phyloP scores from a whole-genome alignment of 192 early-diverging fungal species.

The Linnemannia schmuckeri region DNA sequence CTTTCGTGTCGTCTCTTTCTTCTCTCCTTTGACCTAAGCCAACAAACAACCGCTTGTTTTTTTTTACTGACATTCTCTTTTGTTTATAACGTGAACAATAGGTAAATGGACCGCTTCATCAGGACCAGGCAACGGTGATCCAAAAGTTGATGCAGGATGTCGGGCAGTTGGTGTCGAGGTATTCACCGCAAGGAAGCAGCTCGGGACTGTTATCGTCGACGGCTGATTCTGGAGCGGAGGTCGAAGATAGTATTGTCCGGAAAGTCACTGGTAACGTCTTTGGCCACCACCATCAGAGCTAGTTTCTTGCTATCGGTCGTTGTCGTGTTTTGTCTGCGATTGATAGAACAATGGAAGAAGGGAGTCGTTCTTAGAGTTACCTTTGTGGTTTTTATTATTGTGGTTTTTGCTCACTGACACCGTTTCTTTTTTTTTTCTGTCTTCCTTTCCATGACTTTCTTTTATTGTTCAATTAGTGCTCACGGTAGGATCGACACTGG shows the following conservation, averaged over 20 bases:
- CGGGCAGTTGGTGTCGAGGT: slow-evolving; percentile 50
- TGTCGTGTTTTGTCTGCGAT: no score
- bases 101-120: slow-evolving; percentile 36
- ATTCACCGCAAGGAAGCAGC: slow-evolving; percentile 8
- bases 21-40: background rate
- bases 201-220: slow-evolving; percentile 13
- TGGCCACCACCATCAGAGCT: no score
- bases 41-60: background rate
- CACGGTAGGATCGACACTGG: slow-evolving; percentile 47
- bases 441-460: background rate
- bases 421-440: background rate
- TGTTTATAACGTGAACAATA: background rate
- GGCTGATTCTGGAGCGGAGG: slow-evolving; percentile 2
- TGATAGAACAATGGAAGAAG: no score
- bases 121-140: slow-evolving; percentile 42
- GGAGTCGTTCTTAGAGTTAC: no score
- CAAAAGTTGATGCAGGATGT: slow-evolving; percentile 57
- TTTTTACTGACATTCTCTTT: background rate
- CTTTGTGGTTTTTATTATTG: no score
- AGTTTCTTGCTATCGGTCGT: no score
- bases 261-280: slow-evolving; percentile 42
- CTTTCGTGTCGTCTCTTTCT: background rate
- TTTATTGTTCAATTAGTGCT: slow-evolving; percentile 18
- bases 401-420: background rate
- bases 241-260: slow-evolving; percentile 45